Base-by-base conservation (phyloP, 805 yeast genomes). In the Ogataea corticis region DNA sequence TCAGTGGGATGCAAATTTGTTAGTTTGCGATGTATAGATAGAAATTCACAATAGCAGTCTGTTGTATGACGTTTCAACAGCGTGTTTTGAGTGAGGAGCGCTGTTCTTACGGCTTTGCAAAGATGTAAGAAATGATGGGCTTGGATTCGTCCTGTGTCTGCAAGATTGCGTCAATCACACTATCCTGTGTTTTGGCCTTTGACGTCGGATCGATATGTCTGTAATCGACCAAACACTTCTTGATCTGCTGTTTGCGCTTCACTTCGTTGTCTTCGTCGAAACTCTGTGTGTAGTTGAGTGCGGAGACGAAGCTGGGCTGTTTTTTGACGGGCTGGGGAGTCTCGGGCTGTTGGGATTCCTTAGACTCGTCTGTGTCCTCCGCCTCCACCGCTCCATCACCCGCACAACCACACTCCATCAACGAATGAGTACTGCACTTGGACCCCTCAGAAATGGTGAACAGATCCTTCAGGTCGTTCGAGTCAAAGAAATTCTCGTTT, bases 371-470 rank as follows among this genome's bases (percentile, higher is more conserved):
- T 9, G 54, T 58, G 4, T 43, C 57, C 2, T 55, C 64, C 4
- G 50, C 63, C 3, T 50, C 58, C 3, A 47, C 57, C 10, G 58
- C 64, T n/a, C 87, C 88, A 12, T 57, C 58, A 0, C 90, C 89
- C 0, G 55, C 50, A 62, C 92, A 85, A 25, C 67, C 52, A 66
- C 94, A 87, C 18, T 71, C 80, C 44, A 86, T 75, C 48, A 88
- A 63, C 52, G 85, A 95, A 62, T 90, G 96, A 0, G 97, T 90
- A 54, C 84, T 83, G 50, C 87, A 79, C 3, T 57, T 61, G 0
- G 84, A 75, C 3, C 71, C 66, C 2, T 55, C 57, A 36, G 73
- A 63, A 6, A 89, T 63, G 1, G 85, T 77, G 60, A 94, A 92
- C 41, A 92, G 69, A 59, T 90, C 91, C 48, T 76, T 80, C 52